These are phyloP conservation scores for Populus pruinosa DNA, from an alignment of 345 rosid species.

Conservation along the genomic window DNA sequence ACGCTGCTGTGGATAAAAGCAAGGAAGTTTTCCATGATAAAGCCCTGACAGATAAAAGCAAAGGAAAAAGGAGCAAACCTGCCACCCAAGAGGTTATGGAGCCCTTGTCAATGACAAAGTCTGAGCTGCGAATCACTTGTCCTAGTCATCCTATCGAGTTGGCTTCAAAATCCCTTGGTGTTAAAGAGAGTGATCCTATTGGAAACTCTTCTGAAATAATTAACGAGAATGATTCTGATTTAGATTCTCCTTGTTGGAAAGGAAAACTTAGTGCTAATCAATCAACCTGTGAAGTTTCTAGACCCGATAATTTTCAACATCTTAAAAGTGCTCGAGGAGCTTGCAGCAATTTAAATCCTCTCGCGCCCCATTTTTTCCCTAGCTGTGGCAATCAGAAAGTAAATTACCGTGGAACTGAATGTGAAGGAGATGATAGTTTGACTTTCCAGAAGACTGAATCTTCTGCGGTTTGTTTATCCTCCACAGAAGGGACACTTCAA, in stretches of 20 bases:
- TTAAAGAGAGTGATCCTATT: conserved; percentile 15
- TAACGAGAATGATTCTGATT: conserved; percentile 41
- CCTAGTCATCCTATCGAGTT: conserved; percentile 14
- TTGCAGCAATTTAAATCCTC: conserved; percentile 35
- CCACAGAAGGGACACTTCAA: conserved; percentile 15
- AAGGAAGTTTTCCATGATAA: conserved; percentile 12
- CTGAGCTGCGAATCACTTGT: conserved; percentile 16
- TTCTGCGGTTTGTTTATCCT: conserved; percentile 25
- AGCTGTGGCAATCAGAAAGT: conserved; percentile 27
- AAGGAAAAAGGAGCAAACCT: conserved; percentile 3
- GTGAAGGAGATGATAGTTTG: conserved; percentile 12
- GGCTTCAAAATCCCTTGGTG: conserved; percentile 19
- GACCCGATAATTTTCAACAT: conserved; percentile 17
- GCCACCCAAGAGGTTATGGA: conserved; percentile 2
- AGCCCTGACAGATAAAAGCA: conserved; percentile 7
- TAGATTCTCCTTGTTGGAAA: conserved; percentile 71
- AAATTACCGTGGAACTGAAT: conserved; percentile 19
- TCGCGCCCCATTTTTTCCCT: conserved; percentile 54
- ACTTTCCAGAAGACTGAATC: conserved; percentile 30
- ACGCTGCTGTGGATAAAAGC: conserved; percentile 1
- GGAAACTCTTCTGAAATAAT: conserved; percentile 15
- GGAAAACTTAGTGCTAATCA: conserved; percentile 29
- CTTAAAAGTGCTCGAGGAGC: conserved; percentile 30
- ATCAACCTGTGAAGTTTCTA: conserved; percentile 9
- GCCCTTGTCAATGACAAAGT: background rate